Conservation (phyloP, 257 asterid species). For the Agastache rugosa region DNA sequence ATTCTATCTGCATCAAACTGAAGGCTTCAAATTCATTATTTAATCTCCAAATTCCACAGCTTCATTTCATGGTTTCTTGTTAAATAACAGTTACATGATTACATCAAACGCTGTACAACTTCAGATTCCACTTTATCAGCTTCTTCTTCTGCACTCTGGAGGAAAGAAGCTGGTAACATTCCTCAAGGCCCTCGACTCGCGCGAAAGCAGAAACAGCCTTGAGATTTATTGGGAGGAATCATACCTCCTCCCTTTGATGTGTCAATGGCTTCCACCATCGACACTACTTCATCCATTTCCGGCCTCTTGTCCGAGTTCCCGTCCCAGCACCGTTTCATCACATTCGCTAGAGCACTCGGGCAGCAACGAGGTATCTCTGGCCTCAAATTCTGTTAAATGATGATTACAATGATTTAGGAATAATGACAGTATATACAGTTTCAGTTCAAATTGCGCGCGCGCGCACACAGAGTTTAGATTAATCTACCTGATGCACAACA, state of each 20-base stretch:
- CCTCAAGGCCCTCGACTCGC: slow-evolving; percentile 44
- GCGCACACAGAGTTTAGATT: neutral
- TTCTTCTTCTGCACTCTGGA: neutral
- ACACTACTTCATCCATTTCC: slow-evolving; percentile 80
- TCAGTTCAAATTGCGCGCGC: neutral
- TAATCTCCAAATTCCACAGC: slow-evolving; percentile 6
- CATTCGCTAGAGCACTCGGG: slow-evolving; percentile 69
- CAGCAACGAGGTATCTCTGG: slow-evolving; percentile 95
- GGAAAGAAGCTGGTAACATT: neutral
- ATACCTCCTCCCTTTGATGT: slow-evolving; percentile 90
- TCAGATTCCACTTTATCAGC: neutral
- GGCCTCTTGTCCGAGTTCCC: slow-evolving; percentile 78
- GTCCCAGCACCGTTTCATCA: slow-evolving; percentile 92
- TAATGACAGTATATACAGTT: neutral
- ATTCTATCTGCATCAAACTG: neutral
- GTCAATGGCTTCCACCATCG: slow-evolving; percentile 79
- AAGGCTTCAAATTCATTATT: slow-evolving; percentile 8
- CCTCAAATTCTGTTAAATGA: slow-evolving; percentile 67
- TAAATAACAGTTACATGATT: neutral
- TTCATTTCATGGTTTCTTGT: neutral
- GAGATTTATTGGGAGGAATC: slow-evolving; percentile 69
- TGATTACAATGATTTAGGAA: neutral
- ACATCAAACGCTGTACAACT: slow-evolving; percentile 22
- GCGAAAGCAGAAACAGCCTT: slow-evolving; percentile 73
- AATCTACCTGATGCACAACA: slow-evolving; percentile 72